Evolutionary conservation across 805 yeast genomes (phyloP).

Genomic region (Saturnispora zaruensis): DNA sequence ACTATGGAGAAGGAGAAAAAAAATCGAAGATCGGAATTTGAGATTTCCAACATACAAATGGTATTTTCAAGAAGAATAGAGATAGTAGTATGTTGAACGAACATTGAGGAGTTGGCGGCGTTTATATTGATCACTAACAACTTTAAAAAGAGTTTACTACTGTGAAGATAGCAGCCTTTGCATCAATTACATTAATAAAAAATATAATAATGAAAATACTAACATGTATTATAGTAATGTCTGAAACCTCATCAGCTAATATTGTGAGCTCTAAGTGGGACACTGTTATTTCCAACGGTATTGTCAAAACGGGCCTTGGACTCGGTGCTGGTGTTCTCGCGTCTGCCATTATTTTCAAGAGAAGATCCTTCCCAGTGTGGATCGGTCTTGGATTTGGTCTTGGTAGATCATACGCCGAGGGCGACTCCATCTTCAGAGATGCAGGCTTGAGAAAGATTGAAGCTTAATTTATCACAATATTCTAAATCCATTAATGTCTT

Average conservation of each 20-base stretch:
- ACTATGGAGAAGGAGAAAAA: background rate
- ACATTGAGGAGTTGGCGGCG: background rate
- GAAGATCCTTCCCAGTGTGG: conserved; percentile 98
- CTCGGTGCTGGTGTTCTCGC: conserved; percentile 94
- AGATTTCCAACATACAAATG: background rate
- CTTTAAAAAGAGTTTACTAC: too few relatives aligned
- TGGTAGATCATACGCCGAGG: conserved; percentile 97
- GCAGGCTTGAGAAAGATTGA: conserved; percentile 71
- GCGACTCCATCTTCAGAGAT: conserved; percentile 89
- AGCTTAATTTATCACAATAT: conserved; percentile 34
- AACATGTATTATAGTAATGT: conserved; percentile 12
- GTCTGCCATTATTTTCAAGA: conserved; percentile 79
- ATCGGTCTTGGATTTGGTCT: conserved; percentile 94
- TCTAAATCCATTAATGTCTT: conserved; percentile 1
- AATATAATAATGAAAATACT: background rate
- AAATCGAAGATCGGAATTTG: background rate
- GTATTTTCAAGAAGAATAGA: background rate
- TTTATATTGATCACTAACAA: background rate
- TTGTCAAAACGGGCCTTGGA: conserved; percentile 93
- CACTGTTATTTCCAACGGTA: conserved; percentile 84
- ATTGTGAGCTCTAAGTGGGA: conserved; percentile 60
- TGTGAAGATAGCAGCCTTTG: too few relatives aligned
- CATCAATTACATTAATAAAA: too few relatives aligned
- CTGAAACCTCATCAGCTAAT: conserved; percentile 20
- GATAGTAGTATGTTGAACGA: background rate